A percentile compares a stretch with the other conserved stretches of the same genome.
phyloP scores from a whole-genome alignment of 164 flowering plant genomes.

The Vitis labrusca region DNA sequence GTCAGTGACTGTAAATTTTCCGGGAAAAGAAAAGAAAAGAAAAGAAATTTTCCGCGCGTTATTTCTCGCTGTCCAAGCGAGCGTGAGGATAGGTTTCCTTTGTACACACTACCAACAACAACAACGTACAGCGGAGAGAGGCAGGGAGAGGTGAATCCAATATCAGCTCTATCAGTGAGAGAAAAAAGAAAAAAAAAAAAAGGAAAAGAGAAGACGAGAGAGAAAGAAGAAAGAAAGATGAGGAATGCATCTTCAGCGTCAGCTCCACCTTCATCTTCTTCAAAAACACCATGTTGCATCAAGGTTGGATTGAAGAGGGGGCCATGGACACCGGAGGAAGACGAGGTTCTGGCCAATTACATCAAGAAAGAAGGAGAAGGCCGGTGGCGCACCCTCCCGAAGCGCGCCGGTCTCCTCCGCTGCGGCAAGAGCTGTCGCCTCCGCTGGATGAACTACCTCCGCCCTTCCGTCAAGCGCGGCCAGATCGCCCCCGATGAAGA shows the following conservation, averaged over 20 bases:
- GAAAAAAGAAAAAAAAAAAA: not conserved
- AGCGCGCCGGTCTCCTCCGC: conserved; percentile 62
- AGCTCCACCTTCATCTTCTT: not conserved
- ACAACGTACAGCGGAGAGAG: not conserved
- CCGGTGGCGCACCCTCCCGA: conserved; percentile 62
- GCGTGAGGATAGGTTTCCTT: too few species aligned
- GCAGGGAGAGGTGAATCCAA: not conserved
- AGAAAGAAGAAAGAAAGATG: conserved; percentile 9
- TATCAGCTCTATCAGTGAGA: not conserved
- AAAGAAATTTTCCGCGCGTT: too few species aligned
- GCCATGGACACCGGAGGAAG: conserved; percentile 74
- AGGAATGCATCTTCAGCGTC: conserved; percentile 17
- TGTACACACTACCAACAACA: too few species aligned
- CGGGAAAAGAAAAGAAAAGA: too few species aligned
- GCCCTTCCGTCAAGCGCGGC: conserved; percentile 71
- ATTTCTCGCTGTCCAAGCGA: too few species aligned
- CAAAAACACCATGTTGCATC: conserved; percentile 46
- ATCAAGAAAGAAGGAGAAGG: conserved; percentile 59
- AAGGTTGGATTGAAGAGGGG: conserved; percentile 64
- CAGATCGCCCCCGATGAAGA: conserved; percentile 72
- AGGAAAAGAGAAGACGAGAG: not conserved
- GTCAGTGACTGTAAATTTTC: too few species aligned
- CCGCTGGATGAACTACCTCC: conserved; percentile 80
- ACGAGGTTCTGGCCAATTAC: conserved; percentile 40
- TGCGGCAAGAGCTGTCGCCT: conserved; percentile 85